Conservation (phyloP, 495 filamentous ascomycete genomes). For the Haplographium delicatum region DNA sequence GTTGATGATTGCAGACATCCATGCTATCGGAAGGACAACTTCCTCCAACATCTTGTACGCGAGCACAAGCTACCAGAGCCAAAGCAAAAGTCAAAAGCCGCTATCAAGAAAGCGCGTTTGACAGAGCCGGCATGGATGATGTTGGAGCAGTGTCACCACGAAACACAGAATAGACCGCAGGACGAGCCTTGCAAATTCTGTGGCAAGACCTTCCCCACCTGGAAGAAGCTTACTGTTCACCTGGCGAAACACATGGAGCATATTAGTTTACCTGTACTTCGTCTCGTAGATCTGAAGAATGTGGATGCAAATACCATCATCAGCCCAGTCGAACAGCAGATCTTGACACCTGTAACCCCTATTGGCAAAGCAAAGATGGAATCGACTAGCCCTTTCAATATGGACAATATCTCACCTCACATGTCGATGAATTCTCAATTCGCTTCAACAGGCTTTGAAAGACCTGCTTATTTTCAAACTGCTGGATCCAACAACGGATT, state of each 20-base stretch:
- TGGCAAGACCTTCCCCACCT: constrained; percentile 70
- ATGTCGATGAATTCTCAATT: constrained; percentile 14
- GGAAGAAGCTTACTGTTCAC: constrained; percentile 94
- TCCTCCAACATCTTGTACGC: constrained; percentile 88
- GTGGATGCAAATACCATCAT: constrained; percentile 57
- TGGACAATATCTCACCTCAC: constrained; percentile 20
- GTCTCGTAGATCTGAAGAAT: constrained; percentile 57
- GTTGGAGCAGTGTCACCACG: constrained; percentile 74
- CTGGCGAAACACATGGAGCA: constrained; percentile 96
- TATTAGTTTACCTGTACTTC: constrained; percentile 79
- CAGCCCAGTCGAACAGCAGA: constrained; percentile 56
- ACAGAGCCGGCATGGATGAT: constrained; percentile 62
- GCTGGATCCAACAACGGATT: constrained; percentile 4
- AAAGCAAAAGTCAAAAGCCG: constrained; percentile 54
- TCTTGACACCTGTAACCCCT: constrained; percentile 22
- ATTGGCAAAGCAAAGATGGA: constrained; percentile 16
- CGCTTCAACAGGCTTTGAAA: constrained; percentile 6
- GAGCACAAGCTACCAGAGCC: constrained; percentile 89
- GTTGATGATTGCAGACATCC: constrained; percentile 74
- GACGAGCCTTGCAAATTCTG: constrained; percentile 93
- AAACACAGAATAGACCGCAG: constrained; percentile 57
- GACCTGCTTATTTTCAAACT: constrained; percentile 10
- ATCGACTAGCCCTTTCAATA: constrained; percentile 18
- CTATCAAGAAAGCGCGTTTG: constrained; percentile 47
- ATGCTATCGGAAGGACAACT: constrained; percentile 92